Evolutionary conservation across 176 grass and related monocot genomes (phyloP).

Genomic region (Zoysia japonica): DNA sequence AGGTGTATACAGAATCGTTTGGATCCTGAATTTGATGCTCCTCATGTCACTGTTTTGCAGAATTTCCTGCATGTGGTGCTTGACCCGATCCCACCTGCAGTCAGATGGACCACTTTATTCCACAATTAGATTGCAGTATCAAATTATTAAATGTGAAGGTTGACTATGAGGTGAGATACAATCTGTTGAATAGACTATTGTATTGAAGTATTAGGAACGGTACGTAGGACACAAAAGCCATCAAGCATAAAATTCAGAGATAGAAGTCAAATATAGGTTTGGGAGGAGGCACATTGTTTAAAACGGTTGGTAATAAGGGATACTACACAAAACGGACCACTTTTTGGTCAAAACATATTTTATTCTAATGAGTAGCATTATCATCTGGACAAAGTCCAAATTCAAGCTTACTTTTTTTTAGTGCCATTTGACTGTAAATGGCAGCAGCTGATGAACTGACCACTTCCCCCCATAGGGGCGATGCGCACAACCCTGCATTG

Average conservation of each 20-base stretch:
- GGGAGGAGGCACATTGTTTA: background rate
- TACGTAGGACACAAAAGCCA: background rate
- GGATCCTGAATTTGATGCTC: conserved; percentile 64
- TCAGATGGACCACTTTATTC: background rate
- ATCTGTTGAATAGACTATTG: background rate
- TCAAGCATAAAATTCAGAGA: background rate
- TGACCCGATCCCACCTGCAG: conserved; percentile 90
- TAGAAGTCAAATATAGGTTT: conserved; percentile 6
- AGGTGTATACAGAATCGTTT: conserved; percentile 72
- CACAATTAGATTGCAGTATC: conserved; percentile 11
- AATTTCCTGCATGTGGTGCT: conserved; percentile 82
- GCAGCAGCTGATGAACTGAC: background rate
- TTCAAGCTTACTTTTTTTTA: background rate
- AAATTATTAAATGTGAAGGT: conserved; percentile 14
- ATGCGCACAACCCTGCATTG: conserved; percentile 77
- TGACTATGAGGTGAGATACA: background rate
- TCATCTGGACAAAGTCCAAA: background rate
- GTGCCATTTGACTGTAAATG: background rate
- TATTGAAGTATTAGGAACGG: background rate
- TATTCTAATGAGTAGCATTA: background rate
- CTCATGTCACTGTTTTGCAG: conserved; percentile 72
- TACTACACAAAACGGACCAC: background rate
- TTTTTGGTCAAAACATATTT: conserved; percentile 10
- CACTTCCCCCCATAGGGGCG: conserved; percentile 42
- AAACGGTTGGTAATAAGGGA: background rate